Evolutionary conservation across 2,329 filamentous ascomycete species (phyloP).

Genomic region (Cercospora berteroae): DNA sequence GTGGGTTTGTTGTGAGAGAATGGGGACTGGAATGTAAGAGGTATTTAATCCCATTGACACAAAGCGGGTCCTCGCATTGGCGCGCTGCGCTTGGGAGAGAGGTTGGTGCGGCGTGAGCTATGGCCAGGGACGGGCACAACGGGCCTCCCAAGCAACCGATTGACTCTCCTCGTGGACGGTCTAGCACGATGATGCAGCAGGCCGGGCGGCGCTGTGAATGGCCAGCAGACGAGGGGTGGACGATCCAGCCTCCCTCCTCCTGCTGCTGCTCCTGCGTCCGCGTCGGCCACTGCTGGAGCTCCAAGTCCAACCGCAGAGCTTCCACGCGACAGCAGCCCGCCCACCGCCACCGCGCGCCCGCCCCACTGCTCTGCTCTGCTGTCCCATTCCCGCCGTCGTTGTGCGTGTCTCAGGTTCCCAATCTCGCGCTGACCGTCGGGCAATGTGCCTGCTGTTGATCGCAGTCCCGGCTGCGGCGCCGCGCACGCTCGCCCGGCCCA

Average conservation of each 20-base stretch:
- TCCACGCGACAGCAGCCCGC: background rate
- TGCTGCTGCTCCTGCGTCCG: background rate
- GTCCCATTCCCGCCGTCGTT: background rate
- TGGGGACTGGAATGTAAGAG: conserved; percentile 25
- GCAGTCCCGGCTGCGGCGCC: background rate
- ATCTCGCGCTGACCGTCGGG: background rate
- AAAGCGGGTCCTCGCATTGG: conserved; percentile 15
- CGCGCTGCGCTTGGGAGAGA: conserved; percentile 17
- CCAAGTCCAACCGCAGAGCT: background rate
- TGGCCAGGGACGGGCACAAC: conserved; percentile 10
- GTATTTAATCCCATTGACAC: conserved; percentile 23
- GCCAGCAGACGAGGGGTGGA: background rate
- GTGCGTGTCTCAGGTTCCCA: background rate
- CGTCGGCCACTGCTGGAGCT: background rate
- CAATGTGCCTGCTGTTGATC: conserved; percentile 1
- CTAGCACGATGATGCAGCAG: conserved; percentile 9
- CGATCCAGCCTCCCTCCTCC: background rate
- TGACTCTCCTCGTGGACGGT: conserved; percentile 10
- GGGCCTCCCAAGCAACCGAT: conserved; percentile 19
- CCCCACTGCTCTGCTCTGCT: background rate
- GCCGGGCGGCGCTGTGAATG: conserved; percentile 4
- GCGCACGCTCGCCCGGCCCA: background rate
- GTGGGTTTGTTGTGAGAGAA: conserved; percentile 25
- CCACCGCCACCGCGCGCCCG: background rate
- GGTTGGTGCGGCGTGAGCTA: conserved; percentile 17